phyloP scores from a whole-genome alignment of 345 rosid species.

The Psidium friedrichsthalianum region DNA sequence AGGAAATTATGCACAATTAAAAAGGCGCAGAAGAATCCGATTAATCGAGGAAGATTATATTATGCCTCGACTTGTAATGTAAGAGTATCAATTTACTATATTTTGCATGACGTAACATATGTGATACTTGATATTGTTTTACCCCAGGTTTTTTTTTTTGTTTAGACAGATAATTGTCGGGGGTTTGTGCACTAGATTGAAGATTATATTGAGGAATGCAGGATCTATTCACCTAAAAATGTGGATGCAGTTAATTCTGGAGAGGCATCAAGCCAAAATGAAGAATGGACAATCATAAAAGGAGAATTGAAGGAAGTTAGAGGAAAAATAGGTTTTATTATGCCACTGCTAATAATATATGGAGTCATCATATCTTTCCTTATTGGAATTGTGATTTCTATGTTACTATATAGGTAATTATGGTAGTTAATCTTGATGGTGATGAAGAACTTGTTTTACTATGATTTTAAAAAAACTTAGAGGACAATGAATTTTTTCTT shows the following conservation, averaged over 20 bases:
- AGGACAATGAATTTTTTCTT: not conserved
- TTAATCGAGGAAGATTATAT: no score
- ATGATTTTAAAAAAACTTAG: not conserved
- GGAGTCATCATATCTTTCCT: not conserved
- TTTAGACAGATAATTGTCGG: not conserved
- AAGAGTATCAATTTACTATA: no score
- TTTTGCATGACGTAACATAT: no score
- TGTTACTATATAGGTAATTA: not conserved
- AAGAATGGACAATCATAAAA: not conserved
- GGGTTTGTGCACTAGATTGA: not conserved
- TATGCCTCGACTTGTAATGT: no score
- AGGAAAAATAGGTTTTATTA: not conserved
- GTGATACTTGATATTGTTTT: not conserved
- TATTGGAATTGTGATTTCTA: not conserved
- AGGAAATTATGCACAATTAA: no score
- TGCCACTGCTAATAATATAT: not conserved
- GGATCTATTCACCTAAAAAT: not conserved
- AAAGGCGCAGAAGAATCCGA: no score
- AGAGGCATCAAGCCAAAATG: not conserved
- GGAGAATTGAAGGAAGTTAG: not conserved
- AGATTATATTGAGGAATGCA: not conserved
- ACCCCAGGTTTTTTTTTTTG: not conserved
- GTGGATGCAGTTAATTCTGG: not conserved
- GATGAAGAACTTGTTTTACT: not conserved
- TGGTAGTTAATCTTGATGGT: not conserved